A percentile compares a stretch with the other conserved stretches of the same genome.
Conservation (phyloP, 495 filamentous ascomycete genomes). For the Neurospora terricola region DNA sequence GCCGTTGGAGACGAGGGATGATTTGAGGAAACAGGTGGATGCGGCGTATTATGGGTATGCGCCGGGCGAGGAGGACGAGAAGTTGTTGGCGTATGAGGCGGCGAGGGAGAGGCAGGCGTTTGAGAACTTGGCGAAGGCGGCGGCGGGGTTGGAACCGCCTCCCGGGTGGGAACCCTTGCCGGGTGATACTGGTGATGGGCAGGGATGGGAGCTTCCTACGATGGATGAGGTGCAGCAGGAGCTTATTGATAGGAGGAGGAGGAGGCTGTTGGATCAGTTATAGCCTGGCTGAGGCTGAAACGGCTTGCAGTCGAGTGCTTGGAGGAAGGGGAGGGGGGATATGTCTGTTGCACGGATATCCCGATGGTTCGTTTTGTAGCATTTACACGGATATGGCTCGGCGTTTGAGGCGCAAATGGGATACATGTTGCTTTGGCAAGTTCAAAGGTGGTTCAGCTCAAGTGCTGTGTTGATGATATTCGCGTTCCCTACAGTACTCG, state of each 20-base stretch:
- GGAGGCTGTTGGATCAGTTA: slow-evolving; percentile 60
- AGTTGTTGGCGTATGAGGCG: slow-evolving; percentile 70
- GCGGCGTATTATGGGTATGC: slow-evolving; percentile 95
- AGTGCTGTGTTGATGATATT: not conserved
- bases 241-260: slow-evolving; percentile 74
- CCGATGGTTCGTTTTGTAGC: slow-evolving; percentile 1
- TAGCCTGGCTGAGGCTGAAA: slow-evolving; percentile 3
- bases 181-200: slow-evolving; percentile 74
- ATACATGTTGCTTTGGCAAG: not conserved
- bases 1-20: slow-evolving; percentile 48
- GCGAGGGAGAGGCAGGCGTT: slow-evolving; percentile 74
- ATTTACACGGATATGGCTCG: slow-evolving; percentile 16
- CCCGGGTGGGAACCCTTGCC: slow-evolving; percentile 76
- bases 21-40: slow-evolving; percentile 77
- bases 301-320: not conserved
- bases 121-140: slow-evolving; percentile 42
- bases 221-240: slow-evolving; percentile 88
- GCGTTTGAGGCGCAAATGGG: slow-evolving; percentile 9
- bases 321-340: not conserved
- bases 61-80: slow-evolving; percentile 86
- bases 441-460: not conserved
- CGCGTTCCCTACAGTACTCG: not conserved
- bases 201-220: slow-evolving; percentile 75
- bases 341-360: not conserved
- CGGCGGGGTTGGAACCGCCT: slow-evolving; percentile 28